A percentile compares a stretch with the other conserved stretches of the same genome.
Conservation (phyloP, 129 eudicot species). For the Tanacetum coccineum region DNA sequence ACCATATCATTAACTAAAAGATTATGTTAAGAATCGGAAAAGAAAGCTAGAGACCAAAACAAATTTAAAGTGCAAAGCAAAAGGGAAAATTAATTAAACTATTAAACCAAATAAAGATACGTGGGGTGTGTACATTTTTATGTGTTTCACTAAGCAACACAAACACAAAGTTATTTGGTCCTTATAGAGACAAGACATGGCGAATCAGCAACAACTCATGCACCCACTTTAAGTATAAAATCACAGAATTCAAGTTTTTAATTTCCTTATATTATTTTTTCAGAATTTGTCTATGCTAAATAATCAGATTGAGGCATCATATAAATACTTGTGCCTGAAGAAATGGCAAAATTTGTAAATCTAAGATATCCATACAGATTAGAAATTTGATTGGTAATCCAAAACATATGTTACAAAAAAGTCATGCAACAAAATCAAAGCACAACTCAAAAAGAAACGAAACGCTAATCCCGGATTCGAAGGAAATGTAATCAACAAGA, state of each 20-base stretch:
- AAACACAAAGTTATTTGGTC: slow-evolving; percentile 36
- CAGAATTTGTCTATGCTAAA: slow-evolving; percentile 23
- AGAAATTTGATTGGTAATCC: slow-evolving; percentile 9
- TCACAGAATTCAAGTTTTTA: slow-evolving; percentile 13
- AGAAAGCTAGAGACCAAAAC: slow-evolving; percentile 15
- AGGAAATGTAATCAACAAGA: slow-evolving; percentile 14
- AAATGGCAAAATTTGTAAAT: background rate
- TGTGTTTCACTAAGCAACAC: slow-evolving; percentile 34
- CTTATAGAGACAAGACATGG: slow-evolving; percentile 33
- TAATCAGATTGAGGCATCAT: slow-evolving; percentile 2
- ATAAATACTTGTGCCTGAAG: slow-evolving; percentile 11
- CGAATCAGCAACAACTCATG: slow-evolving; percentile 35
- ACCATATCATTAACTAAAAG: slow-evolving; percentile 24
- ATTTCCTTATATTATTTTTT: slow-evolving; percentile 6
- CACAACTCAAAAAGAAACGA: slow-evolving; percentile 35
- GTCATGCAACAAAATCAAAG: slow-evolving; percentile 20
- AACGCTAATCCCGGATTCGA: slow-evolving; percentile 15
- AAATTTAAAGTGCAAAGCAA: slow-evolving; percentile 37
- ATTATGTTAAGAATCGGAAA: slow-evolving; percentile 18
- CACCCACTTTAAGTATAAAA: slow-evolving; percentile 24
- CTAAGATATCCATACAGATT: background rate
- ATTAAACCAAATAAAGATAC: slow-evolving; percentile 25
- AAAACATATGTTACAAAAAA: slow-evolving; percentile 22
- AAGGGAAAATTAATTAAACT: slow-evolving; percentile 16
- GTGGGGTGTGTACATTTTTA: slow-evolving; percentile 20